Evolutionary conservation across 352 stramenopile species (phyloP).

Genomic region (Pythium coloratum): DNA sequence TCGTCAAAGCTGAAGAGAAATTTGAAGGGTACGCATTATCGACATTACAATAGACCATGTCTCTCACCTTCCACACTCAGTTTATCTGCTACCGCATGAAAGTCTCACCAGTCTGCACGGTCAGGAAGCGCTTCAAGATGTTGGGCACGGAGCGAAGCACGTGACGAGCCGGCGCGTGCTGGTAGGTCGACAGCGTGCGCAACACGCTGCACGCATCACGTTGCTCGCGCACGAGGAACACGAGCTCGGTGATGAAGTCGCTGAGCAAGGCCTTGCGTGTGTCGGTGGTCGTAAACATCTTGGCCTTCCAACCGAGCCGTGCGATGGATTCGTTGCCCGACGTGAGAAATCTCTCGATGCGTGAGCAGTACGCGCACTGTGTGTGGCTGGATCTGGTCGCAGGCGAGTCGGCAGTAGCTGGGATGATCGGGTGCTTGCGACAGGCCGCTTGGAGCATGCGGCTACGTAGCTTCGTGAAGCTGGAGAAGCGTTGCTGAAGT

Average conservation of each 20-base stretch:
- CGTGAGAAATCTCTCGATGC: slow-evolving; percentile 36
- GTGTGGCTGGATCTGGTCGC: slow-evolving; percentile 22
- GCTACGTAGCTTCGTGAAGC: slow-evolving; percentile 48
- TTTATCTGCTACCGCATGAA: slow-evolving; percentile 20
- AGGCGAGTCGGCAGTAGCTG: slow-evolving; percentile 17
- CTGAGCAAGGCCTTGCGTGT: slow-evolving; percentile 28
- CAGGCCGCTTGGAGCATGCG: slow-evolving; percentile 45
- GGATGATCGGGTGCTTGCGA: slow-evolving; percentile 35
- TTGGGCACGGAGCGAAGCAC: slow-evolving; percentile 22
- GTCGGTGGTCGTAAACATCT: slow-evolving; percentile 27
- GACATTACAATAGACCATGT: neutral
- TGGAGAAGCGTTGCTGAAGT: slow-evolving; percentile 70
- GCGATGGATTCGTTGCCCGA: slow-evolving; percentile 12
- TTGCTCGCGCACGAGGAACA: slow-evolving; percentile 19
- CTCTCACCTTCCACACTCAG: neutral
- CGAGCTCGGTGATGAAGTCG: slow-evolving; percentile 29
- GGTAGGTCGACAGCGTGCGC: slow-evolving; percentile 5
- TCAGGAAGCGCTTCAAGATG: slow-evolving; percentile 27
- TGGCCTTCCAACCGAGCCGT: slow-evolving; percentile 18
- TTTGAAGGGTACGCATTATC: neutral
- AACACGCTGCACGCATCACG: slow-evolving; percentile 20
- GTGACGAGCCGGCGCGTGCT: slow-evolving; percentile 10
- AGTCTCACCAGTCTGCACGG: slow-evolving; percentile 28
- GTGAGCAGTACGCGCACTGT: slow-evolving; percentile 30
- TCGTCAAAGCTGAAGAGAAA: slow-evolving; percentile 50